Base-by-base conservation (phyloP, 2,329 filamentous ascomycete genomes). In the Paraconiothyrium sp. region DNA sequence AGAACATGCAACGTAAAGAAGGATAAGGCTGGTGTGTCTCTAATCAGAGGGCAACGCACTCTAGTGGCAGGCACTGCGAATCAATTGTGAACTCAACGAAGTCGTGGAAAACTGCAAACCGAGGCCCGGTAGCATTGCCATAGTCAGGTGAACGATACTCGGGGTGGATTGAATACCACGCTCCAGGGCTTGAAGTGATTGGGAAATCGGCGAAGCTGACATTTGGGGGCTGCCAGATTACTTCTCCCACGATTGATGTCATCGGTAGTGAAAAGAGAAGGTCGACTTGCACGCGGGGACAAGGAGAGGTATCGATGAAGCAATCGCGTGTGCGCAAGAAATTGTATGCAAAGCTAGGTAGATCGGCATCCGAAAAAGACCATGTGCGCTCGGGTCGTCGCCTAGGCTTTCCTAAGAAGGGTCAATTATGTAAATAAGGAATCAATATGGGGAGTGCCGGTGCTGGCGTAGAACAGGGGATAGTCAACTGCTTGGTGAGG, bases 291-390 rank as follows among this genome's bases (percentile, higher is more conserved):
- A 78, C 5, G 37, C 54, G 62, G 11, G 67, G 64, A 2, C 56
- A 61, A 1, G 60, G 57, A 11, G 50, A 63, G 1, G 58, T 62
- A 24, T 72, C 59, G 4, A 62, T 8, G 57, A 78, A 76, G 57
- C 75, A 79, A 44, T 79, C 76, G 20, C 73, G 73, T 1, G 69
- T 71, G 1, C 67, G 67, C n/a, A 77, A 41, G 43, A 76, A 76
- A 47, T 77, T 75, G 62, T 70, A 71, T 0, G 77, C 54, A 22
- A 73, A 71, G 4, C 58, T 60, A 2, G 67, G 68, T 13, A 79
- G 58, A 37, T 76, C 63, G 2, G 65, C 60, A 8, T 66, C 65
- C 16, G 67, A 68, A 1, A 64, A 49, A 13, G 75, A 72, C 75
- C 76, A 78, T 4, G 30, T 22, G 6, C 20, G 3, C 43, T n/a